phyloP scores from a whole-genome alignment of 2,329 filamentous ascomycete species.

The Blumeriella jaapii region DNA sequence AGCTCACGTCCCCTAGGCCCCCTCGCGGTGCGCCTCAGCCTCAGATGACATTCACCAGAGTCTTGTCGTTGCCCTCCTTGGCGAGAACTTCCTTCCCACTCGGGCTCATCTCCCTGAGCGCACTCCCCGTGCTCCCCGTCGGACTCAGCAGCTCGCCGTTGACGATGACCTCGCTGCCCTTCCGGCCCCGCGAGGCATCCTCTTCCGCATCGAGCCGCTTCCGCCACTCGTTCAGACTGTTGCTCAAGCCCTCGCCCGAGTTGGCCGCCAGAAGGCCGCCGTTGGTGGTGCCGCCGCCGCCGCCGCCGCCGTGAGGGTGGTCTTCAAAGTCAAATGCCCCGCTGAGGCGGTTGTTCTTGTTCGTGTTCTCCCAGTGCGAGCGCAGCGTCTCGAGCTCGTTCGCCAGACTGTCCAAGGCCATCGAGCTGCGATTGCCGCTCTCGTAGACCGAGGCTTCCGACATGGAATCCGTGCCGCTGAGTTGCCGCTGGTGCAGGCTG shows the following conservation, averaged over 20 bases:
- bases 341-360: conserved; percentile 86
- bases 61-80: conserved; percentile 6
- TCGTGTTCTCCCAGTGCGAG: conserved; percentile 89
- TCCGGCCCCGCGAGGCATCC: too few species aligned
- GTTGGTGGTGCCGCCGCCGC: conserved; percentile 29
- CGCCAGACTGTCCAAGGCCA: conserved; percentile 81
- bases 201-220: conserved; percentile 54
- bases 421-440: conserved; percentile 43
- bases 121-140: conserved; percentile 11
- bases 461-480: conserved; percentile 39
- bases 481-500: conserved; percentile 28
- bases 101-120: conserved; percentile 22
- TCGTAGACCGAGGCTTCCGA: conserved; percentile 45
- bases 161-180: too few species aligned
- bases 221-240: conserved; percentile 69
- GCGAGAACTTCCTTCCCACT: conserved; percentile 18
- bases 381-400: conserved; percentile 84
- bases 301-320: conserved; percentile 26
- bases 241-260: conserved; percentile 44
- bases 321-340: conserved; percentile 69
- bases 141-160: too few species aligned
- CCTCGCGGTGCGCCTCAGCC: too few species aligned
- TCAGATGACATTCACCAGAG: conserved; percentile 16
- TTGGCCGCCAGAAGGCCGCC: conserved; percentile 34
- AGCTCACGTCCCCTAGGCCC: too few species aligned